These are phyloP conservation scores for Aspergillus sp. DNA, from an alignment of 2,329 filamentous ascomycete genomes.

Conservation along the genomic window DNA sequence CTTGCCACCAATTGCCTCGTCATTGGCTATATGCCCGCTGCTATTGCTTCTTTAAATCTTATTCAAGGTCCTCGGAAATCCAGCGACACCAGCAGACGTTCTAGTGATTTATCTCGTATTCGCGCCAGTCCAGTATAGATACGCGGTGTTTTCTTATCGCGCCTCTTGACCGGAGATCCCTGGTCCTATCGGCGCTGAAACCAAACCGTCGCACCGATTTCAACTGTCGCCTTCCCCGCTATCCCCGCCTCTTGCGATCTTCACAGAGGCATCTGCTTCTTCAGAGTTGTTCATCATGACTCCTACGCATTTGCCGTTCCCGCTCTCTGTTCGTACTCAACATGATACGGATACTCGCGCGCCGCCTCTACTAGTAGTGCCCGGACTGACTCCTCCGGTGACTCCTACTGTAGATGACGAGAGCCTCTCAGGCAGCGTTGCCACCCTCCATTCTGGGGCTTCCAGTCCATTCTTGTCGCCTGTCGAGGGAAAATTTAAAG, in stretches of 20 bases:
- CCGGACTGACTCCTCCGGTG: slow-evolving; percentile 37
- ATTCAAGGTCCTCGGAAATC: neutral
- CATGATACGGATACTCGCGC: slow-evolving; percentile 13
- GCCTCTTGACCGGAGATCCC: neutral
- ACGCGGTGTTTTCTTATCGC: neutral
- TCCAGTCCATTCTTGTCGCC: slow-evolving; percentile 11
- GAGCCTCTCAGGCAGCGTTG: slow-evolving; percentile 9
- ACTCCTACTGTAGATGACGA: slow-evolving; percentile 33
- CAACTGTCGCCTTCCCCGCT: slow-evolving; percentile 12
- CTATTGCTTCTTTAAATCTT: neutral
- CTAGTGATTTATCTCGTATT: neutral
- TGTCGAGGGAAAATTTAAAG: slow-evolving; percentile 6
- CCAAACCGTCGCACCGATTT: neutral
- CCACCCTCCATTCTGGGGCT: slow-evolving; percentile 6
- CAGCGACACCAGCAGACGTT: no score
- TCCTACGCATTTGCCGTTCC: slow-evolving; percentile 22
- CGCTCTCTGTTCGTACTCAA: slow-evolving; percentile 32
- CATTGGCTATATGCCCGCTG: neutral
- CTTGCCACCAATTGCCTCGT: slow-evolving; percentile 15
- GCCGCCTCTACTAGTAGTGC: slow-evolving; percentile 16
- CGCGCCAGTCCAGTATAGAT: neutral
- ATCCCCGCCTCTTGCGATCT: neutral
- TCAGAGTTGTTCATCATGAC: slow-evolving; percentile 13
- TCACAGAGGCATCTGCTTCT: neutral
- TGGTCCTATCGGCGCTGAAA: neutral